Percentiles rank a stretch among this genome's conserved stretches.
phyloP scores from a whole-genome alignment of 2,329 filamentous ascomycete genomes.

The Trichoderma koningii region DNA sequence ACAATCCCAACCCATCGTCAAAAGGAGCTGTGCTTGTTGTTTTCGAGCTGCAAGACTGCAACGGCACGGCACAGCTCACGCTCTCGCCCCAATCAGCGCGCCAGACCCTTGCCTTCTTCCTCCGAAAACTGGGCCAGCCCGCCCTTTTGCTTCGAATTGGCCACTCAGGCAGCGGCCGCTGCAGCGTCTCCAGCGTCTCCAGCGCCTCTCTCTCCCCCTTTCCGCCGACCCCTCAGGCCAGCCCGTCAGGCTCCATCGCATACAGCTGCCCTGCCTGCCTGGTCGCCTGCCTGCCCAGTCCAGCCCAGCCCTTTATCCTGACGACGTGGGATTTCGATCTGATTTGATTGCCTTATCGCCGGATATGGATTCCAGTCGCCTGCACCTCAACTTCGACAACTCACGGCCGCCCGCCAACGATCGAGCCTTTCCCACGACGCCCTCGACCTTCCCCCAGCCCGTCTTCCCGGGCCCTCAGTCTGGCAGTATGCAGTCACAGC shows the following conservation, averaged over 20 bases:
- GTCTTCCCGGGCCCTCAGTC: conserved; percentile 58
- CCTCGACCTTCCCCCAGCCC: conserved; percentile 94
- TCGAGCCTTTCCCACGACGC: conserved; percentile 80
- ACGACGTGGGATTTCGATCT: neutral
- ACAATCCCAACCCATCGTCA: conserved; percentile 4
- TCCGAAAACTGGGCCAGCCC: conserved; percentile 20
- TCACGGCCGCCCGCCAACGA: conserved; percentile 64
- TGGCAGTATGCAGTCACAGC: conserved; percentile 28
- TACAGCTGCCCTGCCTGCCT: neutral
- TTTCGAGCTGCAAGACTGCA: neutral
- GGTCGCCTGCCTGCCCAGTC: too few relatives aligned
- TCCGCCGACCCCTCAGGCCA: conserved; percentile 26
- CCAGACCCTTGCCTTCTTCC: conserved; percentile 8
- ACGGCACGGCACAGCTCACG: neutral
- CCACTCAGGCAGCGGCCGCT: conserved; percentile 19
- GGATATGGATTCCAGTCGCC: conserved; percentile 56
- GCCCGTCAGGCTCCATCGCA: conserved; percentile 26
- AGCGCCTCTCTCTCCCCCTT: conserved; percentile 17
- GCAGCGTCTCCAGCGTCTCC: conserved; percentile 20
- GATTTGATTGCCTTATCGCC: conserved; percentile 19
- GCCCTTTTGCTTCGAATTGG: conserved; percentile 19
- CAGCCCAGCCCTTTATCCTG: neutral
- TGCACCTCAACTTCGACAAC: conserved; percentile 69
- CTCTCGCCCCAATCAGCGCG: conserved; percentile 8
- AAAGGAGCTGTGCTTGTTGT: conserved; percentile 8